phyloP scores from a whole-genome alignment of 208 protist genomes.

The Crithidia fasciculata region DNA sequence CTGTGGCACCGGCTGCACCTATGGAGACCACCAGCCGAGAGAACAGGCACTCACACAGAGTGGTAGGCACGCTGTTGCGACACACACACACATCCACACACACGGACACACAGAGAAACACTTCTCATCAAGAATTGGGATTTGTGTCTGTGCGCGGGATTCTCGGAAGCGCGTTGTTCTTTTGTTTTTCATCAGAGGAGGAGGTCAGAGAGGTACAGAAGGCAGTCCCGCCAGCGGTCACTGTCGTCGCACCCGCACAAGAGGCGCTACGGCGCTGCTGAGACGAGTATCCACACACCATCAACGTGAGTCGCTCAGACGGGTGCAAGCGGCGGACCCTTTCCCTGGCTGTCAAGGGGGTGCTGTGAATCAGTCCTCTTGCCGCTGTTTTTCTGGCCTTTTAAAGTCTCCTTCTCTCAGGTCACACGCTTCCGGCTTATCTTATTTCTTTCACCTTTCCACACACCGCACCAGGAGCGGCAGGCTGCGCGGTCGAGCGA shows the following conservation, averaged over 20 bases:
- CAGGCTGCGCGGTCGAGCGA: no score
- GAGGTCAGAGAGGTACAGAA: no score
- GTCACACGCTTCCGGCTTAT: no score
- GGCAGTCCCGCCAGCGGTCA: no score
- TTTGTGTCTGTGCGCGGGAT: no score
- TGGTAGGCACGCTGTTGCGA: background rate
- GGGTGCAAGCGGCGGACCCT: background rate
- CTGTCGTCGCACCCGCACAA: slow-evolving; percentile 1
- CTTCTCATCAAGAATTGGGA: background rate
- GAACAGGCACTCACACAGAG: no score
- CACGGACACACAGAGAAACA: background rate
- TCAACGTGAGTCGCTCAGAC: slow-evolving; percentile 19
- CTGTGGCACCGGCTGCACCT: background rate
- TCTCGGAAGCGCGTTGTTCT: no score
- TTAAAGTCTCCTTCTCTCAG: no score
- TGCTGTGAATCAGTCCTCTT: background rate
- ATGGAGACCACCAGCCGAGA: background rate
- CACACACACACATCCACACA: slow-evolving; percentile 18
- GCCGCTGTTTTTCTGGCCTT: background rate
- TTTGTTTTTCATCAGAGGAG: no score
- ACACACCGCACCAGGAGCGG: no score
- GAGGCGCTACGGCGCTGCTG: slow-evolving; percentile 6
- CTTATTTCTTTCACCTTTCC: no score
- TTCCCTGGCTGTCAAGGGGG: no score
- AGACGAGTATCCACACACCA: slow-evolving; percentile 18